These are phyloP conservation scores for Penicillium goetzii DNA, from an alignment of 495 filamentous ascomycete species.

Conservation along the genomic window DNA sequence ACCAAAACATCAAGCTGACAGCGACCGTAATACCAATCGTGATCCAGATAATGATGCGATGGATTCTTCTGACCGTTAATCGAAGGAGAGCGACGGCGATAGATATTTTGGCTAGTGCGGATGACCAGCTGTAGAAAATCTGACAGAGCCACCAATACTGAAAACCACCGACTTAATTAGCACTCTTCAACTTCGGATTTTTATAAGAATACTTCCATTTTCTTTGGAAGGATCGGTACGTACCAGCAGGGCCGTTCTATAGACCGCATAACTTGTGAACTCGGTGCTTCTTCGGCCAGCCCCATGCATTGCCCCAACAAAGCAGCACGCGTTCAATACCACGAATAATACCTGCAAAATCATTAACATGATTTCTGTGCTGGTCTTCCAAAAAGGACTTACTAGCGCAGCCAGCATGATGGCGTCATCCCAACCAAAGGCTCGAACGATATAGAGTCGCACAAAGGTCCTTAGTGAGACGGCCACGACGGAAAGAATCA, in stretches of 20 bases:
- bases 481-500: constrained; percentile 22
- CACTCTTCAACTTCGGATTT: not conserved
- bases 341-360: not conserved
- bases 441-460: constrained; percentile 28
- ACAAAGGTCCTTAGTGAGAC: constrained; percentile 34
- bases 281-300: not conserved
- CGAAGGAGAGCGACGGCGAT: constrained; percentile 43
- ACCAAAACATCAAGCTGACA: constrained; percentile 1
- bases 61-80: constrained; percentile 20
- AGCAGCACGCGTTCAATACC: not conserved
- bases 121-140: constrained; percentile 33
- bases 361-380: not conserved
- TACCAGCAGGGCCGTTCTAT: constrained; percentile 2
- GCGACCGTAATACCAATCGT: not conserved
- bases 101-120: constrained; percentile 34
- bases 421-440: constrained; percentile 38
- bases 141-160: constrained; percentile 31
- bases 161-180: not conserved
- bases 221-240: not conserved
- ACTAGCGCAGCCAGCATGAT: constrained; percentile 26
- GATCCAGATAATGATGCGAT: constrained; percentile 1
- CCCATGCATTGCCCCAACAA: not conserved
- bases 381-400: not conserved
- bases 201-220: no score
- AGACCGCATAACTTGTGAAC: not conserved